Percentiles rank a stretch among this genome's conserved stretches.
These are phyloP conservation scores for Heritiera fomes DNA, from an alignment of 345 rosid species.

Conservation along the genomic window DNA sequence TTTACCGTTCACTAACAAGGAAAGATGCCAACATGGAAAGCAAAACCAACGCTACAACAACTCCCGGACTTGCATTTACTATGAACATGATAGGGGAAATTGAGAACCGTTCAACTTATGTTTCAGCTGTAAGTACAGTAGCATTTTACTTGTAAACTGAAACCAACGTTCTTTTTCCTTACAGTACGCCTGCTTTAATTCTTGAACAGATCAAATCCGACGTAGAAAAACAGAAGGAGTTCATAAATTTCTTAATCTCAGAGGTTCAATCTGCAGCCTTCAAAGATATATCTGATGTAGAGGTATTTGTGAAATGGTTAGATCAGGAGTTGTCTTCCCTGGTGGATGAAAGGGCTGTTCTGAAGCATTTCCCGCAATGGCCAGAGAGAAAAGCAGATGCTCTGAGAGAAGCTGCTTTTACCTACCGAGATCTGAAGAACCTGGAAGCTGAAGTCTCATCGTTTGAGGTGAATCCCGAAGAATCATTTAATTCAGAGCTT, in stretches of 20 bases:
- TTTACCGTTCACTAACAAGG: conserved; percentile 76
- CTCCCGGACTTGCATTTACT: conserved; percentile 42
- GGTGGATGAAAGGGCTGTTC: conserved; percentile 93
- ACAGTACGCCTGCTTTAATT: neutral
- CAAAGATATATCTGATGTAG: conserved; percentile 66
- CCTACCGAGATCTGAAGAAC: conserved; percentile 57
- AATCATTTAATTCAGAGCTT: conserved; percentile 44
- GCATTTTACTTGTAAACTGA: too few relatives aligned
- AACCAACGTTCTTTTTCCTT: neutral
- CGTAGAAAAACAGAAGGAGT: conserved; percentile 67
- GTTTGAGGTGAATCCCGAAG: conserved; percentile 62
- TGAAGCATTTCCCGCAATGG: conserved; percentile 92
- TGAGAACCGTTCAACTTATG: conserved; percentile 84
- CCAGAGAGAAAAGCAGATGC: conserved; percentile 89
- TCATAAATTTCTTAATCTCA: conserved; percentile 58
- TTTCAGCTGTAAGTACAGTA: conserved; percentile 73
- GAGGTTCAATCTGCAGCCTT: conserved; percentile 72
- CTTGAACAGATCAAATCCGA: conserved; percentile 80
- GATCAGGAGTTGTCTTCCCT: conserved; percentile 73
- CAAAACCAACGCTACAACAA: conserved; percentile 41
- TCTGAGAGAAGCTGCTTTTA: conserved; percentile 84
- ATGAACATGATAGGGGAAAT: conserved; percentile 93
- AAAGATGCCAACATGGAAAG: conserved; percentile 56
- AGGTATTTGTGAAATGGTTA: conserved; percentile 77
- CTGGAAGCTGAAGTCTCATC: conserved; percentile 63